Evolutionary conservation across 2,329 filamentous ascomycete genomes (phyloP).

Genomic region (Colletotrichum sp.): DNA sequence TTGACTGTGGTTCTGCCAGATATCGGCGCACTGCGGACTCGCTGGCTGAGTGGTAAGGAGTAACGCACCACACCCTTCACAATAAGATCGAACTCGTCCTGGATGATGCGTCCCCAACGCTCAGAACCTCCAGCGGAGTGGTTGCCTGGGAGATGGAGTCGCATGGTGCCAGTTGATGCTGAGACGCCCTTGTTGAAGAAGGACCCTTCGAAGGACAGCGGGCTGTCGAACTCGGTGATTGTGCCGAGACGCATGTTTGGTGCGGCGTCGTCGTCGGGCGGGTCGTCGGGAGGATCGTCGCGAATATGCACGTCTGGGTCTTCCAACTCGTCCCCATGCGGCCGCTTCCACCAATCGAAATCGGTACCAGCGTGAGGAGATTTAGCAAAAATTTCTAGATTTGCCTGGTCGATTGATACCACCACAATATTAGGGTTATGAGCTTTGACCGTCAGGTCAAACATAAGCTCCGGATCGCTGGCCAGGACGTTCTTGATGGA

Average conservation of each 20-base stretch:
- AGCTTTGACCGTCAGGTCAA: slow-evolving; percentile 86
- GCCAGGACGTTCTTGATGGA: slow-evolving; percentile 90
- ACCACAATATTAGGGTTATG: slow-evolving; percentile 93
- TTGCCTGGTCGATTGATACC: slow-evolving; percentile 83
- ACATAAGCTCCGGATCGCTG: slow-evolving; percentile 93
- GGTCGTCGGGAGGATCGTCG: slow-evolving; percentile 53
- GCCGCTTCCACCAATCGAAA: slow-evolving; percentile 62
- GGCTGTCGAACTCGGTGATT: slow-evolving; percentile 85
- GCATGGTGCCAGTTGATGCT: slow-evolving; percentile 81
- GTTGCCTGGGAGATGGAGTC: slow-evolving; percentile 84
- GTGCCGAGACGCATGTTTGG: slow-evolving; percentile 93
- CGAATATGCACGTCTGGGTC: slow-evolving; percentile 22
- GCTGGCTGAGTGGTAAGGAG: slow-evolving; percentile 65
- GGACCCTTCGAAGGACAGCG: slow-evolving; percentile 86
- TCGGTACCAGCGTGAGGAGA: slow-evolving; percentile 83
- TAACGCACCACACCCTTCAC: slow-evolving; percentile 92
- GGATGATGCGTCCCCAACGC: slow-evolving; percentile 88
- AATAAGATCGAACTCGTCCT: slow-evolving; percentile 93
- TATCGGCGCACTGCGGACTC: slow-evolving; percentile 63
- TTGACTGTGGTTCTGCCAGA: slow-evolving; percentile 65
- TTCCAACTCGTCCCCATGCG: slow-evolving; percentile 27
- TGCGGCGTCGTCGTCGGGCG: slow-evolving; percentile 68
- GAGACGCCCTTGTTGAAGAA: slow-evolving; percentile 79
- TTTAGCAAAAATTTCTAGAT: slow-evolving; percentile 93
- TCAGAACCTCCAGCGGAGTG: slow-evolving; percentile 83